Base-by-base conservation (phyloP, 2,329 filamentous ascomycete species). In the Sordariomycetes sp. region DNA sequence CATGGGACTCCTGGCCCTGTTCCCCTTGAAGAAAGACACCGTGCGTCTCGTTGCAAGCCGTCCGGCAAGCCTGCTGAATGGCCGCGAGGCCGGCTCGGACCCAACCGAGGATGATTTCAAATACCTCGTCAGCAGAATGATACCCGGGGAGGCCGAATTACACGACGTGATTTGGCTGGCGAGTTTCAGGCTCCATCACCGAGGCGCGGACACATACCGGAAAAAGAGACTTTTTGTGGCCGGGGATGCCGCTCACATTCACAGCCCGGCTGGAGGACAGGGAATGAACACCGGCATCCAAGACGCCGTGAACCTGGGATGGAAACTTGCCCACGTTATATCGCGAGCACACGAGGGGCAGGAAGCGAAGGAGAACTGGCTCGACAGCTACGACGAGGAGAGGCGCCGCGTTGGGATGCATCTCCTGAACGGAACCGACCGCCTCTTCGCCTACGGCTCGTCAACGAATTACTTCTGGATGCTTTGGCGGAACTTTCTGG, bases 221-320 rank as follows among this genome's bases (percentile, higher is more conserved):
- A 34, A 74, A 12, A 78, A 76, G 3, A 72, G 77, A 10, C 70
- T 79, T 4, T 74, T 82, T 52, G 68, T 83, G 0, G 79, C 76
- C 7, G 81, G 81, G 3, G 81, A 84, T 58, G 79, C 80, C 0
- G 79, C 78, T 0, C 80, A 84, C 58, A 79, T 79, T 2, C 79
- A 82, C 59, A 79, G 73, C 1, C 78, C 79, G 40, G 78, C 79
- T 10, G 80, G 79, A 0, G 81, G 79, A 0, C 80, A 83, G 61
- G 81, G 81, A 0, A 72, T 83, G 62, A 84, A 84, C 62, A 83
- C 80, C 0, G 80, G 81, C 3, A 74, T 83, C 35, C 75, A 78
- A 6, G 80, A 83, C 64, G 78, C 79, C 0, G 77, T 81, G 32
- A 79, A 77, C 51, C 64, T 83, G 1, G 74, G 74, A 10, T 83